Percentiles rank a stretch among this genome's conserved stretches.
Evolutionary conservation across 306 rosid genomes (phyloP).

Genomic region (Sindora glabra): DNA sequence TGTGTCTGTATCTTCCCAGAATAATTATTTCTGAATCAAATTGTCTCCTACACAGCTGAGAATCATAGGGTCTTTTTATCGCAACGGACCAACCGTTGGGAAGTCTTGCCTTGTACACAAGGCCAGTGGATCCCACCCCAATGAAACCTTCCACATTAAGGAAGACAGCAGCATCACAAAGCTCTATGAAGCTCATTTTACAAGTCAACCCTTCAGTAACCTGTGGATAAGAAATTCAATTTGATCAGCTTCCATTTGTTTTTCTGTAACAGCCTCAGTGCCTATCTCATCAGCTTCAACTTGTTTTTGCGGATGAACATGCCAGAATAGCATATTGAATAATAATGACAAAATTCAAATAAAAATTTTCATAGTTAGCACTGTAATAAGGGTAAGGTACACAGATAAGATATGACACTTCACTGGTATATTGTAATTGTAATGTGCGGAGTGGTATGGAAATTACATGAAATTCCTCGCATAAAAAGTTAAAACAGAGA

Average conservation of each 20-base stretch:
- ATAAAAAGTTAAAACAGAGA: neutral
- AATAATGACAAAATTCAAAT: too few relatives aligned
- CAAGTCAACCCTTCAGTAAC: slow-evolving; percentile 17
- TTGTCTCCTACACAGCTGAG: slow-evolving; percentile 4
- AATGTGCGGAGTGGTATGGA: too few relatives aligned
- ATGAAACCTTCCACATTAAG: slow-evolving; percentile 17
- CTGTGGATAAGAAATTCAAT: neutral
- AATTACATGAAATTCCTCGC: too few relatives aligned
- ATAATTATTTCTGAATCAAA: slow-evolving; percentile 18
- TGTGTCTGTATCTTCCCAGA: slow-evolving; percentile 18
- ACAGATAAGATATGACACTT: too few relatives aligned
- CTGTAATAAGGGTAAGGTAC: too few relatives aligned
- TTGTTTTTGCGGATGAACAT: too few relatives aligned
- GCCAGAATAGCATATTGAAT: too few relatives aligned
- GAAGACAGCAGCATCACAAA: slow-evolving; percentile 22
- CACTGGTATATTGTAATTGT: too few relatives aligned
- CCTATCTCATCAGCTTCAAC: too few relatives aligned
- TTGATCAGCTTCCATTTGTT: neutral
- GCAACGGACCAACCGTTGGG: slow-evolving; percentile 4
- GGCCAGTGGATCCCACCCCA: slow-evolving; percentile 26
- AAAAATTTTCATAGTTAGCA: too few relatives aligned
- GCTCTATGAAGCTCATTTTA: slow-evolving; percentile 15
- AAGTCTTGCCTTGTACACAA: slow-evolving; percentile 26
- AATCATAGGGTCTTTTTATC: slow-evolving; percentile 22
- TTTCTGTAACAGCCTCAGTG: too few relatives aligned